Evolutionary conservation across 2,329 filamentous ascomycete species (phyloP), one percentile per base, ranked within the genome.

Genomic region (Fulvia fulva): DNA sequence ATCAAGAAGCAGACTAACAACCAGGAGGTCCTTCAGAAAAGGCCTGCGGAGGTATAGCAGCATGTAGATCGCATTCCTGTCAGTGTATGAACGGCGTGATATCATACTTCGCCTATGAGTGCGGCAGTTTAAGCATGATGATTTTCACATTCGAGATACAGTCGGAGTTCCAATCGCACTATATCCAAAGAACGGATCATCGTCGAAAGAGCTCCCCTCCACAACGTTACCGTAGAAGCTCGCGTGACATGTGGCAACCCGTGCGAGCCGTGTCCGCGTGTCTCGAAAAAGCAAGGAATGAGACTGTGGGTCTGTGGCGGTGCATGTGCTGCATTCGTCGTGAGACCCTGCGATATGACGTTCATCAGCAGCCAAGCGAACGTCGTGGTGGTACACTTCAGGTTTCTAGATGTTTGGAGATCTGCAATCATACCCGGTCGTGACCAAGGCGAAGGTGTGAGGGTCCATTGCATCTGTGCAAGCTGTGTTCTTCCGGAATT

Each of bases 1-100:
- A 52, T 56, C 5, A 56, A 41, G 16, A 46, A 51, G 30, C 59
- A 58, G 11, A 51, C 58, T 0, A 59, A 52, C 55, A 66, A 63
- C 51, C 53, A 61, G 49, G 53, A 50, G 21, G 34, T 30, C 45
- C 51, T 44, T 43, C 63, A 53, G 58, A 55, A 19, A 61, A 63
- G 60, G 50, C 67, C 67, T 1, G 30, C 69, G n/a, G 68, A 66
- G 14, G 67, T 63, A 30, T 63, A 65, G 55, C 67, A 70, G 59
- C 67, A 69, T 59, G 60, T n/a, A 16, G 37, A 32, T 32, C 8
- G 28, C 28, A 32, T 12, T 2, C 12, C 28, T 32, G 12, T 32
- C 2, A 12, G 12, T 32, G 12, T 12, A 32, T 12, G 8, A 32
- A 9, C 4, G 4, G 28, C 12, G 12, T 7, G 8, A 32, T 12